Conservation (phyloP, 2,329 filamentous ascomycete genomes). For the Phialocephala sp. region DNA sequence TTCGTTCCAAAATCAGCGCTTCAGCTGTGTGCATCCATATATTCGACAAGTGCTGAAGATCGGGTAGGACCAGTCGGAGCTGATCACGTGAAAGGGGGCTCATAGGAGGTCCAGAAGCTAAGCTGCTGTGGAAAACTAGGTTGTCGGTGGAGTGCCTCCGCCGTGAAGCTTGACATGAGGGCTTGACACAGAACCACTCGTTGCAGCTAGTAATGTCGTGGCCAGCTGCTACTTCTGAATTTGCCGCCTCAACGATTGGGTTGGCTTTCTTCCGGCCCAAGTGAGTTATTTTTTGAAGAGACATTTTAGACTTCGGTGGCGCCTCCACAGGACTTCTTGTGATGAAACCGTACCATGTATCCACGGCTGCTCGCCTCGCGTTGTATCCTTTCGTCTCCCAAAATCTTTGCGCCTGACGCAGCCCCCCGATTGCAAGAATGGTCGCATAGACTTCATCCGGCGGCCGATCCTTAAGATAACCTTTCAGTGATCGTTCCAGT, state of each 20-base stretch:
- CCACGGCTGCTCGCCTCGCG: conserved; percentile 61
- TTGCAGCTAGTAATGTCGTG: conserved; percentile 39
- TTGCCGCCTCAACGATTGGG: conserved; percentile 21
- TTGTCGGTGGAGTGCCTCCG: conserved; percentile 42
- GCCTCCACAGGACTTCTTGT: conserved; percentile 50
- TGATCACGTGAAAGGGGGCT: conserved; percentile 57
- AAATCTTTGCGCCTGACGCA: conserved; percentile 66
- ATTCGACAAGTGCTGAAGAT: conserved; percentile 62
- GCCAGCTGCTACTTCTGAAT: conserved; percentile 33
- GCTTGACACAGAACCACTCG: conserved; percentile 45
- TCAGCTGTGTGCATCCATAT: conserved; percentile 70
- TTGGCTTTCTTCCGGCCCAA: conserved; percentile 63
- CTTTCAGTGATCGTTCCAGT: conserved; percentile 65
- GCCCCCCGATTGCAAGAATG: conserved; percentile 63
- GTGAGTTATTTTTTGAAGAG: conserved; percentile 45
- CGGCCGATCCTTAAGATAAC: conserved; percentile 67
- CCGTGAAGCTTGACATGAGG: conserved; percentile 37
- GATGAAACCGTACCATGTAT: conserved; percentile 62
- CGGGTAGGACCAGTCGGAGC: conserved; percentile 55
- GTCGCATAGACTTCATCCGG: conserved; percentile 67
- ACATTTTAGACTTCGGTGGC: conserved; percentile 56
- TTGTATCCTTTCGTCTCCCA: conserved; percentile 74
- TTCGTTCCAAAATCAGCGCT: conserved; percentile 63
- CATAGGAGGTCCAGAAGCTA: conserved; percentile 69
- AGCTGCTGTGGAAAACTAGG: conserved; percentile 62